A percentile compares a stretch with the other conserved stretches of the same genome.
These are phyloP conservation scores for Clitoria ternatea DNA, from an alignment of 306 rosid species.

Conservation along the genomic window DNA sequence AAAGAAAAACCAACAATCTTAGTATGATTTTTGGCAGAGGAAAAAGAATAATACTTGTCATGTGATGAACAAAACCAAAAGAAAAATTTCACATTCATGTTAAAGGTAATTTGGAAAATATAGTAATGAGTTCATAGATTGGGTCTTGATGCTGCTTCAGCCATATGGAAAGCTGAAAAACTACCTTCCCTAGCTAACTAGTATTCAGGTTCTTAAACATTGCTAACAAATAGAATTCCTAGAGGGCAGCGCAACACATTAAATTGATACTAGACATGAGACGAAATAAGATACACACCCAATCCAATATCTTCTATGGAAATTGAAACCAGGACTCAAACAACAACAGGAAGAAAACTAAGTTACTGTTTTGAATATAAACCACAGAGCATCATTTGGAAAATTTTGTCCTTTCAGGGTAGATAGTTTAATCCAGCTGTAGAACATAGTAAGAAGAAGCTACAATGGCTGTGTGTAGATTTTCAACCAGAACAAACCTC, in stretches of 20 bases:
- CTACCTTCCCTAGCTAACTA: not conserved
- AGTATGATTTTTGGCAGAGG: not conserved
- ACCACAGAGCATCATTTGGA: not conserved
- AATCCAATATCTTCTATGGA: not conserved
- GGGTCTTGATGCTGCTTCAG: not conserved
- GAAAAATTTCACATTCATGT: not conserved
- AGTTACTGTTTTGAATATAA: not conserved
- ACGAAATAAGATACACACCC: not conserved
- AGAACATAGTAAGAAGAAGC: not conserved
- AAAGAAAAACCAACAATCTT: not conserved
- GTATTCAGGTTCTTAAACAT: not conserved
- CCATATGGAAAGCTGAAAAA: not conserved
- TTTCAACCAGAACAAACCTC: not conserved
- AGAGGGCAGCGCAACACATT: not conserved
- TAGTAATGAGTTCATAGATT: not conserved
- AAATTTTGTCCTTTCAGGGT: not conserved
- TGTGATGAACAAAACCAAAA: not conserved
- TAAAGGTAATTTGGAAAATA: not conserved
- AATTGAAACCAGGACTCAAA: constrained; percentile 3
- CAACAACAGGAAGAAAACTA: constrained; percentile 1
- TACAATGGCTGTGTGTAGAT: not conserved
- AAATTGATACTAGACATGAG: not conserved
- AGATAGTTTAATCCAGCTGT: not conserved
- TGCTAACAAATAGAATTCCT: not conserved
- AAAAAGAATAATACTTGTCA: not conserved